Evolutionary conservation across 176 grass and related monocot genomes (phyloP), one percentile per base, ranked within the genome.

Genomic region (Ensete ventricosum): DNA sequence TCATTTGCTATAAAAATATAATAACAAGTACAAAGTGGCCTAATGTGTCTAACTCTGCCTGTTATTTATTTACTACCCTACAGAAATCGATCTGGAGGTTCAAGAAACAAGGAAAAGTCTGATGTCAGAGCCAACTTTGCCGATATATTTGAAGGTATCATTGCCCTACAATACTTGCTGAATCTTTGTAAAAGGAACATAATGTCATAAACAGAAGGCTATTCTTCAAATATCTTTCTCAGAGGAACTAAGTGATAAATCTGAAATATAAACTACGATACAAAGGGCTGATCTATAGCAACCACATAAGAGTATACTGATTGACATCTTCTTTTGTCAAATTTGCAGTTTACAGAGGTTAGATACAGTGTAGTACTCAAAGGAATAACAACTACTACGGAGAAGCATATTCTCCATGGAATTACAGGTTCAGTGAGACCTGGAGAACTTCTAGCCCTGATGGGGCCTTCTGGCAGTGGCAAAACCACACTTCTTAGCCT

Each of bases 401-500:
- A 71, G 73, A 82, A 81, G 73, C 84, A 93, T 74, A 93, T 98
- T 22, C 75, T 98, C 8, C 71, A 73, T 50, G 90, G 90, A 67
- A 94, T 98, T 76, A 94, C 95, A 9, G 95, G 90, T 48, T 91
- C 77, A 69, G 90, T 81, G 23, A 55, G 80, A 54, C 90, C 90
- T 65, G 90, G 95, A 63, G 95, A 94, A 77, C 86, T 98, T 29
- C 77, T 98, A 27, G 95, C 90, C 70, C 64, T 98, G 55, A 98
- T 98, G 90, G 95, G 95, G 10, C 95, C 90, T 13, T 98, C 95
- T 23, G 95, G 95, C 53, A 83, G 95, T 81, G 95, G 95, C 50
- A 98, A 98, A 76, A 98, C 95, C 34, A 93, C 87, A 82, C 90
- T 98, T 64, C 88, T 98, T 58, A 91, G 82, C 78, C 87, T 98